Percentiles rank a stretch among this genome's conserved stretches.
Conservation (phyloP, 164 flowering plant genomes). For the Aristolochia californica region DNA sequence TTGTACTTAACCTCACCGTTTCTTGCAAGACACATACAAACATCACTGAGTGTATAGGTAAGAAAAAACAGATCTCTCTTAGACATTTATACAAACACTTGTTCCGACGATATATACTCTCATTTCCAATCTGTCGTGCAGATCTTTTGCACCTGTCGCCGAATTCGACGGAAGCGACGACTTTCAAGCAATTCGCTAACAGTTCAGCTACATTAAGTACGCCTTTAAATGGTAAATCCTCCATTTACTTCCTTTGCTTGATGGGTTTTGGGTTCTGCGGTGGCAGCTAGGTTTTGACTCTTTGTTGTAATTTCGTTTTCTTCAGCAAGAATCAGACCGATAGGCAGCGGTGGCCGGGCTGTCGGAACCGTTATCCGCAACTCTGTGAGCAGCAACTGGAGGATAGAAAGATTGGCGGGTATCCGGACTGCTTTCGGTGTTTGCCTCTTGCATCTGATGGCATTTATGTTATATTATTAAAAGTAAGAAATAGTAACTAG, state of each 20-base stretch:
- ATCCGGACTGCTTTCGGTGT: background rate
- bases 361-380: too few relatives aligned
- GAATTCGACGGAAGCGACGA: background rate
- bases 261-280: background rate
- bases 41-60: slow-evolving; percentile 1
- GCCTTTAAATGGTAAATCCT: background rate
- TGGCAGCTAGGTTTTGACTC: background rate
- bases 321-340: background rate
- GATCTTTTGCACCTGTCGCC: slow-evolving; percentile 1
- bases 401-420: background rate
- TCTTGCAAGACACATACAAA: background rate
- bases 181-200: background rate
- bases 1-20: background rate
- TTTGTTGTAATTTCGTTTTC: background rate
- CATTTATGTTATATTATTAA: background rate
- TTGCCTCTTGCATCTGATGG: background rate
- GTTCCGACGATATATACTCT: background rate
- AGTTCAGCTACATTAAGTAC: background rate
- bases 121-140: background rate
- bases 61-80: background rate
- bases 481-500: too few relatives aligned
- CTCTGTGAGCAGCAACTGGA: background rate
- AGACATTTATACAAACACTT: background rate
- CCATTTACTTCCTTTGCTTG: background rate
- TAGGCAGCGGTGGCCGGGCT: background rate